A percentile compares a stretch with the other conserved stretches of the same genome.
Conservation (phyloP, 163 green algal species). For the Chloroidium sp. region DNA sequence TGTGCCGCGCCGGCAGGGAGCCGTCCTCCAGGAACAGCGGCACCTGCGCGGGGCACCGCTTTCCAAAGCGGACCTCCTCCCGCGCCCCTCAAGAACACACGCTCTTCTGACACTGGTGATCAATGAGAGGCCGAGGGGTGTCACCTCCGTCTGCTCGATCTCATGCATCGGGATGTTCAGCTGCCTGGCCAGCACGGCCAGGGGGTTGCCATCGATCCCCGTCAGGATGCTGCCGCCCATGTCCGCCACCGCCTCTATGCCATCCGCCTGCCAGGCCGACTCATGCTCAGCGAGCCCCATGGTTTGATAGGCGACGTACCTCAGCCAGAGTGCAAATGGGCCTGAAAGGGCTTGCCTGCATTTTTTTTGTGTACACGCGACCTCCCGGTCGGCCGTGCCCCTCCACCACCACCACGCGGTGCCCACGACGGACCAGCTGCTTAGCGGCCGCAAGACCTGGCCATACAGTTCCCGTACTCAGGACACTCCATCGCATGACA, state of each 20-base stretch:
- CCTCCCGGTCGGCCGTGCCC: conserved; percentile 69
- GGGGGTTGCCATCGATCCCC: conserved; percentile 88
- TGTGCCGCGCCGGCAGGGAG: conserved; percentile 12
- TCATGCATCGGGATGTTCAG: conserved; percentile 61
- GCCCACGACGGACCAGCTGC: not conserved
- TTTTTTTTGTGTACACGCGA: conserved; percentile 66
- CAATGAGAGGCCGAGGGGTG: not conserved
- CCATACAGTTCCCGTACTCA: not conserved
- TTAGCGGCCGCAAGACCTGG: not conserved
- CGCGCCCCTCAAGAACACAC: not conserved
- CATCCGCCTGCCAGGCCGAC: conserved; percentile 20
- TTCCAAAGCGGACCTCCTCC: not conserved
- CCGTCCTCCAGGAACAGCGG: conserved; percentile 50
- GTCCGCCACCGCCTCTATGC: conserved; percentile 50
- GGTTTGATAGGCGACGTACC: too few relatives aligned
- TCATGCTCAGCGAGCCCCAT: not conserved
- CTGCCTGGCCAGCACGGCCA: conserved; percentile 81
- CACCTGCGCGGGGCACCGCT: conserved; percentile 12
- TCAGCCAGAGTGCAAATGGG: too few relatives aligned
- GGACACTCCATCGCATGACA: not conserved
- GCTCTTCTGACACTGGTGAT: not conserved
- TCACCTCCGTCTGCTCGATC: conserved; percentile 38
- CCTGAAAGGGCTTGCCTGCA: conserved; percentile 39
- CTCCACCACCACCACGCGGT: conserved; percentile 81
- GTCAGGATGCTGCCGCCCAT: conserved; percentile 89